Base-by-base conservation (phyloP, 306 rosid species). In the Rosa lucieae region DNA sequence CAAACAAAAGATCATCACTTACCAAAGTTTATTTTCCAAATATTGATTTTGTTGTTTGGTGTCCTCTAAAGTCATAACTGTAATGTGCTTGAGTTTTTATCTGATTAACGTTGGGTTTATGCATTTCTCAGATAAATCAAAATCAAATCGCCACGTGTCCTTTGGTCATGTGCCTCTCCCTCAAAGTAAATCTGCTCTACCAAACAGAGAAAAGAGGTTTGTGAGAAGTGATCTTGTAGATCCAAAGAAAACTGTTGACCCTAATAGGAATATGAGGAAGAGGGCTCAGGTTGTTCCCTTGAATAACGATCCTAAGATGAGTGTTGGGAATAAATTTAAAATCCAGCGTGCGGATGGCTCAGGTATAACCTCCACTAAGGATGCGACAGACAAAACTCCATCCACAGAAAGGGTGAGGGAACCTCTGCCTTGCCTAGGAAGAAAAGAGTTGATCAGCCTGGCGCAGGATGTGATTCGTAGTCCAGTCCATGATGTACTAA, bases 121-220 rank as follows among this genome's bases (percentile, higher is more conserved):
- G 7, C 70, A 26, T 80, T 43, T 74, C 73, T 81, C 83, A 89
- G 96, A 90, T 80, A 83, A 86, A 84, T 83, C 84, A 55, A 91
- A 86, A 83, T 74, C 77, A 70, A 85, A 80, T 48, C 56, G 51
- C 59, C 77, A 62, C 44, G 80, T 83, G 72, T 76, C 86, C 61
- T 76, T 73, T 37, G 81, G 59, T 72, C 77, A 62, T 51, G 78
- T 75, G 80, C 84, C 85, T 77, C 70, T 70, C 69, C 76, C 86
- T 77, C 79, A 13, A 40, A 74, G 87, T 48, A 80, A 81, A 67
- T 43, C 86, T 77, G 86, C 82, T 63, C 79, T 72, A 48, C 29
- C 81, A 6, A 70, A 46, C 56, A 67, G 56, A 78, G 84, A 59
- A 46, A 58, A 77, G 43, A 80, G 42, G 77, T 39, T 70, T 73